Conservation (phyloP, 2,329 filamentous ascomycete genomes). For the Periconia sp. region DNA sequence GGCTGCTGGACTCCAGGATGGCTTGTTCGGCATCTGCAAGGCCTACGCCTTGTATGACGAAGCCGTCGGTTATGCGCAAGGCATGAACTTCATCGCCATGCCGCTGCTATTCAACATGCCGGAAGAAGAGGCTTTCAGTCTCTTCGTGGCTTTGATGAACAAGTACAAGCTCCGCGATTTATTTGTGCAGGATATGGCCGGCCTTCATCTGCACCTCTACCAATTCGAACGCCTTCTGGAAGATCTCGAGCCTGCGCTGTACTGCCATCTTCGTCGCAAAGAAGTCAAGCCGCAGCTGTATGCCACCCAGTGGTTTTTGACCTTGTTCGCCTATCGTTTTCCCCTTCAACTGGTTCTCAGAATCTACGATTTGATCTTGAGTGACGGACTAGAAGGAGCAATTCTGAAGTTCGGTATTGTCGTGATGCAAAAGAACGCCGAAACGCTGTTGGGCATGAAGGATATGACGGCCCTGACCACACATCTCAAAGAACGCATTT, state of each 20-base stretch:
- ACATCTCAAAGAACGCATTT: conserved; percentile 90
- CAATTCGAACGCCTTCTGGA: conserved; percentile 94
- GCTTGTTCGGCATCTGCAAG: conserved; percentile 93
- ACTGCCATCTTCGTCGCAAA: conserved; percentile 87
- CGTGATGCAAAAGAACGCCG: conserved; percentile 91
- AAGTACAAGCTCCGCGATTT: conserved; percentile 91
- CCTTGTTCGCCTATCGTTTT: conserved; percentile 97
- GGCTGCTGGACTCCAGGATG: conserved; percentile 87
- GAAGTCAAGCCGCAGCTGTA: conserved; percentile 91
- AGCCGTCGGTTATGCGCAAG: conserved; percentile 92
- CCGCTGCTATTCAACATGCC: conserved; percentile 97
- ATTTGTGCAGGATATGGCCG: conserved; percentile 95
- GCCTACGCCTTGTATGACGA: conserved; percentile 96
- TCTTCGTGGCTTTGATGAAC: conserved; percentile 93
- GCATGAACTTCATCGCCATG: conserved; percentile 99
- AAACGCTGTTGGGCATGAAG: conserved; percentile 75
- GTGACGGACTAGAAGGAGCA: conserved; percentile 82
- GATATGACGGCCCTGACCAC: conserved; percentile 89
- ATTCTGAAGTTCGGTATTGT: conserved; percentile 94
- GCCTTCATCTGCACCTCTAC: conserved; percentile 88
- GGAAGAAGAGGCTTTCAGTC: conserved; percentile 92
- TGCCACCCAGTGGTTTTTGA: conserved; percentile 98
- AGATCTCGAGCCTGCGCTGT: conserved; percentile 89
- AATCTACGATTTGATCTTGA: conserved; percentile 93
- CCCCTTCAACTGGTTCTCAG: conserved; percentile 93